Conservation (phyloP, 164 flowering plant genomes). For the Kalanchoe fedtschenkoi region DNA sequence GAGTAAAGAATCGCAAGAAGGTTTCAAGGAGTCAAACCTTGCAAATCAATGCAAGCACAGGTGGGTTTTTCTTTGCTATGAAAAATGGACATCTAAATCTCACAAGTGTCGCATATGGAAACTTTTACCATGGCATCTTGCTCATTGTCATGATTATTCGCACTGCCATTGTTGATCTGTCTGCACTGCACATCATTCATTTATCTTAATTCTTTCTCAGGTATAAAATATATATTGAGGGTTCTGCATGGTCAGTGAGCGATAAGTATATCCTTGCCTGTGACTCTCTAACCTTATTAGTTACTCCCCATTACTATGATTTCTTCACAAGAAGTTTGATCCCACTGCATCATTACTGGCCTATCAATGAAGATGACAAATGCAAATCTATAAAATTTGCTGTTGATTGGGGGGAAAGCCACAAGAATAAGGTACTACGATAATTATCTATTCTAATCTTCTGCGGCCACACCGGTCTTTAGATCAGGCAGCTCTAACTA, state of each 20-base stretch:
- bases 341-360: not conserved
- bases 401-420: not conserved
- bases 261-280: constrained; percentile 19
- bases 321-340: constrained; percentile 4
- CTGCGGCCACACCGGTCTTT: not conserved
- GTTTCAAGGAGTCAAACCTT: constrained; percentile 12
- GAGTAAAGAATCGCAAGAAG: constrained; percentile 7
- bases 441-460: not conserved
- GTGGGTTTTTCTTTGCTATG: not conserved
- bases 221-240: constrained; percentile 21
- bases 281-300: not conserved
- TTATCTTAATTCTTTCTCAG: constrained; percentile 9
- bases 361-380: not conserved
- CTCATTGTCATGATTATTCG: not conserved
- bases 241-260: constrained; percentile 20
- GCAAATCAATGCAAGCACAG: constrained; percentile 17
- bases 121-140: not conserved
- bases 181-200: not conserved
- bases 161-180: not conserved
- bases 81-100: too few relatives aligned
- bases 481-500: not conserved
- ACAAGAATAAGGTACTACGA: not conserved
- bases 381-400: not conserved
- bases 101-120: too few relatives aligned
- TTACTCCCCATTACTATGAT: not conserved